Conservation (phyloP, 164 flowering plant genomes). For the Vitis cinerea region DNA sequence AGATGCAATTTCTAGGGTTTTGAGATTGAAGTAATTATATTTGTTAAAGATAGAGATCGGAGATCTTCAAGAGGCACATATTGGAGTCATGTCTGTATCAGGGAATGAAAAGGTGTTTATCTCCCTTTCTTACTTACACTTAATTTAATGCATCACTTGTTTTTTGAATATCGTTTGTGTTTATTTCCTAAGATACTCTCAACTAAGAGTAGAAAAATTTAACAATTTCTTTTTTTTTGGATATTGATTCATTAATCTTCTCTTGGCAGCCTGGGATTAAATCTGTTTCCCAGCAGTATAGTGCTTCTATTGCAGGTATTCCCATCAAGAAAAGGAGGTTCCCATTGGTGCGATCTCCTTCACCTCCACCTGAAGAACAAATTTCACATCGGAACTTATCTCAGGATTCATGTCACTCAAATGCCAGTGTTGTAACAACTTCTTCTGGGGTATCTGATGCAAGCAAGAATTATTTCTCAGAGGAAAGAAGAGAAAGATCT, state of each 20-base stretch:
- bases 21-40: neutral
- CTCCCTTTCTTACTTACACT: neutral
- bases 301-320: conserved; percentile 42
- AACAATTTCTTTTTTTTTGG: conserved; percentile 3
- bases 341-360: conserved; percentile 30
- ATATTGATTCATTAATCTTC: conserved; percentile 22
- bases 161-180: conserved; percentile 4
- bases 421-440: conserved; percentile 16
- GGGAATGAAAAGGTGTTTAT: conserved; percentile 35
- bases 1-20: neutral
- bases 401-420: conserved; percentile 18
- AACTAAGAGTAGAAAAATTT: conserved; percentile 7
- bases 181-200: neutral
- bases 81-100: conserved; percentile 28
- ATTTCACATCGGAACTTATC: conserved; percentile 13
- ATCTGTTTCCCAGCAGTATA: conserved; percentile 28
- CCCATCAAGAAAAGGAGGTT: conserved; percentile 67
- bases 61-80: neutral
- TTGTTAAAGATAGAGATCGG: neutral
- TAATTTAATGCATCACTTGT: neutral
- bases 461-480: conserved; percentile 10
- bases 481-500: conserved; percentile 14
- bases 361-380: conserved; percentile 34
- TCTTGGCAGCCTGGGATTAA: conserved; percentile 41
- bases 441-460: conserved; percentile 18